phyloP scores from a whole-genome alignment of 805 yeast species.

The Saturnispora diversa region DNA sequence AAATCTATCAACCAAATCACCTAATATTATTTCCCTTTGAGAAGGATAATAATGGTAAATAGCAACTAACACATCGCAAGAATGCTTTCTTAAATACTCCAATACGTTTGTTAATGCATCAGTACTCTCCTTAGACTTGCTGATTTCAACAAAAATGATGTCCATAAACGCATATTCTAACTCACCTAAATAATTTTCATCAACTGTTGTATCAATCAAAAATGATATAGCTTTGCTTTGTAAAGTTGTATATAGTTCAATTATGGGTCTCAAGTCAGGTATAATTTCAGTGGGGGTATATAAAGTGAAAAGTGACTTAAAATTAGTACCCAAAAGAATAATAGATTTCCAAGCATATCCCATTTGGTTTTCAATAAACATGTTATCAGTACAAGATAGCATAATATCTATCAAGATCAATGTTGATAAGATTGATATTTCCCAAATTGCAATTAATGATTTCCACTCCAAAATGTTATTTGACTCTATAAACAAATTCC shows the following conservation, averaged over 20 bases:
- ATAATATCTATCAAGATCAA: not conserved
- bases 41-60: conserved; percentile 36
- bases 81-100: conserved; percentile 24
- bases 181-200: conserved; percentile 15
- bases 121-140: not conserved
- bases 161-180: conserved; percentile 45
- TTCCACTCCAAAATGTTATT: conserved; percentile 2
- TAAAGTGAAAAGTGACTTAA: not conserved
- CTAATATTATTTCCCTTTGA: conserved; percentile 54
- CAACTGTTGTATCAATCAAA: not conserved
- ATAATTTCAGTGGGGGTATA: not conserved
- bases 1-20: conserved; percentile 48
- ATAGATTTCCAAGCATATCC: not conserved
- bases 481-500: conserved; percentile 2
- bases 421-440: not conserved
- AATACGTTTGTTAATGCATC: conserved; percentile 6
- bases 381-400: not conserved
- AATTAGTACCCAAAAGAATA: not conserved
- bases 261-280: not conserved
- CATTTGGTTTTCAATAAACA: conserved; percentile 6
- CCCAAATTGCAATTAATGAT: conserved; percentile 2
- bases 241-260: not conserved
- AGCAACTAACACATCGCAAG: conserved; percentile 28
- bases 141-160: conserved; percentile 34
- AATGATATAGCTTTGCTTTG: not conserved